Base-by-base conservation (phyloP, 768 basidiomycete genomes). In the Coprinellus micaceus region DNA sequence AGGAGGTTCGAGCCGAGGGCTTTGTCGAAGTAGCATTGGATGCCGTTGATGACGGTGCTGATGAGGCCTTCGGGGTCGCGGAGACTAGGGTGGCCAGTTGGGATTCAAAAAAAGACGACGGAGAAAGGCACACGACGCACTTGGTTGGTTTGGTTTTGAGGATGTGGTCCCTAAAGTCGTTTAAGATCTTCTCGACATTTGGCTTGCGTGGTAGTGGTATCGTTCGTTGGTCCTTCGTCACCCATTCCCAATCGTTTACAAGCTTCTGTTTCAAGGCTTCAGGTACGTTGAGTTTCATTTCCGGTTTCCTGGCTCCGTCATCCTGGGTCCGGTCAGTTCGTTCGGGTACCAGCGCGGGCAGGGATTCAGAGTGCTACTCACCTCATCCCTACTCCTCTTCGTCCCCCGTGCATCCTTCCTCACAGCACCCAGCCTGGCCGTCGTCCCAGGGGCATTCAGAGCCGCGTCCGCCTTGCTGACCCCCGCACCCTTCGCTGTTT, bases 161-260 rank as follows among this genome's bases (percentile, higher is more conserved):
- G 44, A 91, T 71, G 65, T 92, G 75, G 2, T 81, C 76, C 54
- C 86, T 82, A 71, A 93, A 99, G 61, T 93, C 82, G 43, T 84
- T 76, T 0, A 98, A 77, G 17, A 98, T 73, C 52, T 88, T 81
- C 9, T 83, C 73, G 1, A 98, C 94, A 44, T 78, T 89, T 0
- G 94, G 95, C 19, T 69, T 77, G 26, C 94, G 81, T 21, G 95
- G 94, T 5, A 99, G 74, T 0, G 86, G 75, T 2, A 98, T 90
- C 47, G 97, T 78, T 94, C 94, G 90, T 62, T 86, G 85, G 67
- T 94, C 91, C 76, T 97, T 98, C 52, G 97, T 98, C 37, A 98
- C 86, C 4, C 87, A 84, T 71, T 98, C 96, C 97, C 97, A 99
- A 63, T 98, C 97, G 65, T 98, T 94, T 2, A 98, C 94, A 36